Base-by-base conservation (phyloP, 495 filamentous ascomycete genomes). In the Penicillium flavigenum region DNA sequence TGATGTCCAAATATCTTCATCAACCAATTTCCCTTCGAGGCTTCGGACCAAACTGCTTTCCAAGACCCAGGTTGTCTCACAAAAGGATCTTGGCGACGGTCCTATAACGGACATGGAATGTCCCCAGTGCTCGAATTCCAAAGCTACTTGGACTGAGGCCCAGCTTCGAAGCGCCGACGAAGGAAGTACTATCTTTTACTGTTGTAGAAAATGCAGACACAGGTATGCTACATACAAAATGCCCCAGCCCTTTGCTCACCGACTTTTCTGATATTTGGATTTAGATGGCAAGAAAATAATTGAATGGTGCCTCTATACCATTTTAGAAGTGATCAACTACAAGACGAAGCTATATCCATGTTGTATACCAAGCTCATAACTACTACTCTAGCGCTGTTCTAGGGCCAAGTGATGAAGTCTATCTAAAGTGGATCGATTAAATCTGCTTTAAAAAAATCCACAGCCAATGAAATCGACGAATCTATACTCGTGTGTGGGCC, bases 121-220 rank as follows among this genome's bases (percentile, higher is more conserved):
- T 24, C 62, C 81, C 7, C 83, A 88, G 64, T 94, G 91, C 62
- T 88, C 84, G 10, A 77, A 79, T 52, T 78, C 79, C 31, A 86
- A 91, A 60, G 84, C 92, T 59, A 84, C 81, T 60, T 94, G 83
- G 67, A 86, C 84, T 38, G 83, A 87, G 16, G 79, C 86, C 46
- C 91, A 95, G 64, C 72, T 92, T 62, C 79, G 90, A 48, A 82
- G 87, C 68, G 91, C 91, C 1, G 91, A 95, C 70, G 90, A 93
- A 79, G 90, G 91, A n/a, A 85, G 81, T 39, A 91, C 89, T 2
- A 84, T 89, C 41, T 88, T 91, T 54, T 91, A 88, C 71, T 85
- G 79, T n/a, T 91, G 88, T 67, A 79, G 81, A 32, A 59, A 76
- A 34, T 92, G 88, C 65, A 86, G 87, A 27, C 68, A 89, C 63